Evolutionary conservation across 1,139 yeast species (phyloP).

Genomic region (Magnusiomyces suaveolens): DNA sequence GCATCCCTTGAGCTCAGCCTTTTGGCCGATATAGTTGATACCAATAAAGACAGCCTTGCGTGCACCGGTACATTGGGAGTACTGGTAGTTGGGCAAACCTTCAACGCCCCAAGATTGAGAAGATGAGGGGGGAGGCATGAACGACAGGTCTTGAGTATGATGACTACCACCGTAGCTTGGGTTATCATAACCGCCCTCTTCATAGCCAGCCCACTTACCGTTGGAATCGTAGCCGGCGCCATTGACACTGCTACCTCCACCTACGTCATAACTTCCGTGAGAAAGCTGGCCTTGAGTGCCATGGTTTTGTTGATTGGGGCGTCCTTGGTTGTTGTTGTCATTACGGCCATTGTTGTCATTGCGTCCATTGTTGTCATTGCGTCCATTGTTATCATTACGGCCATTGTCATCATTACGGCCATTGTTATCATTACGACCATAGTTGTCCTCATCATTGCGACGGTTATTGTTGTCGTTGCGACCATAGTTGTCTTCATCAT

Average conservation of each 20-base stretch:
- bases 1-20: conserved; percentile 68
- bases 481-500: background rate
- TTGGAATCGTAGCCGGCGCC: conserved; percentile 3
- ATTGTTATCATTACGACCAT: background rate
- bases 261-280: background rate
- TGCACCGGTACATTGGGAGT: conserved; percentile 65
- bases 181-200: conserved; percentile 2
- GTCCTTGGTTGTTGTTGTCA: background rate
- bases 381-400: background rate
- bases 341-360: background rate
- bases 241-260: background rate
- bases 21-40: conserved; percentile 73
- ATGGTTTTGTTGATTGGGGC: background rate
- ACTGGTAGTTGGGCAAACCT: conserved; percentile 40
- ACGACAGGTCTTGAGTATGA: background rate
- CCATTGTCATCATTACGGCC: background rate
- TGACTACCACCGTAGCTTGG: conserved; percentile 3
- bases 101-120: conserved; percentile 34
- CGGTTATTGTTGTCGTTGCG: background rate
- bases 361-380: background rate
- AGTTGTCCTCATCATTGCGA: background rate
- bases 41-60: conserved; percentile 81
- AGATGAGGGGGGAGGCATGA: conserved; percentile 28
- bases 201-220: background rate
- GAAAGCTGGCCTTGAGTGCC: background rate